Base-by-base conservation (phyloP, 2,329 filamentous ascomycete genomes). In the Graphilbum ipis-grandicollis region DNA sequence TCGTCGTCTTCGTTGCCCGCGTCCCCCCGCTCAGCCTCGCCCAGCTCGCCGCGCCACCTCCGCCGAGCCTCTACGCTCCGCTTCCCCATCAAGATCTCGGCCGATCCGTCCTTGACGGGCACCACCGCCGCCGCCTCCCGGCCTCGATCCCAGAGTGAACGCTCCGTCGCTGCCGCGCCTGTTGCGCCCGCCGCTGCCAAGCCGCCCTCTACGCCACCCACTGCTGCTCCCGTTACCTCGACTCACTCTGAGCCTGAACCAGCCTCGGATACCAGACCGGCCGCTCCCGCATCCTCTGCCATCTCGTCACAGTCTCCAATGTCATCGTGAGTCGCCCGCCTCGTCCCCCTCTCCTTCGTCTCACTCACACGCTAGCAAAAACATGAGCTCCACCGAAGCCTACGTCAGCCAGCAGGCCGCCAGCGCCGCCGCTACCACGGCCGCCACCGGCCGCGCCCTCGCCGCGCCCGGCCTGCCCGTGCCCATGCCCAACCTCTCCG, bases 401-500 rank as follows among this genome's bases (percentile, higher is more conserved):
- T 29, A 35, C 28, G 40, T 42, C 17, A 38, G 44, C 21, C 29
- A 39, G 12, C 41, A 43, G 33, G 33, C 38, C 22, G 15, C 43
- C 29, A 44, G 43, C 32, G 25, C 40, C 37, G 31, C 44, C 18
- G 37, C 40, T 14, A 32, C 39, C 4, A 37, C 41, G 15, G 35
- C 35, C 14, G 32, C 33, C 8, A 40, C 31, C 38, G 15, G 34
- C 39, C 4, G 34, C 33, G 17, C 40, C 40, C 29, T 35, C 37
- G 14, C 35, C 23, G 38, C 30, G 10, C 44, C 42, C 14, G 44
- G 44, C 18, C 43, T 45, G 35, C 46, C 46, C 13, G 41, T 55
- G 42, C 41, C 47, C 37, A 51, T 53, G 45, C 55, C 56, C 26
- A 51, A 50, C 34, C 52, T 58, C 34, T 56, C 56, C 10, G 54